Conservation (phyloP, 1,139 yeast species). For the Geotrichum histeridarum region DNA sequence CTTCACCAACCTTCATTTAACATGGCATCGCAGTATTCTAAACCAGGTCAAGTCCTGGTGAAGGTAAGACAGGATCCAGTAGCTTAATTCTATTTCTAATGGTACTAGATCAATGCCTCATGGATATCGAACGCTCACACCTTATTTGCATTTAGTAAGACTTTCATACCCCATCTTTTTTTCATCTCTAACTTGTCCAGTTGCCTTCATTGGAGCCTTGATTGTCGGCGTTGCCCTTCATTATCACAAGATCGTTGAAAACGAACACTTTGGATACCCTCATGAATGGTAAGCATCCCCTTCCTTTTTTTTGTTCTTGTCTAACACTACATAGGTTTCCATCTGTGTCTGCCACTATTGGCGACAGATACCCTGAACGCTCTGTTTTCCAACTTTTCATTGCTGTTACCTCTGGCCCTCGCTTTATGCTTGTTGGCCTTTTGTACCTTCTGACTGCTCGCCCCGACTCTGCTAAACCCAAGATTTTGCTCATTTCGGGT, state of each 20-base stretch:
- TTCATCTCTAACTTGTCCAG: conserved; percentile 13
- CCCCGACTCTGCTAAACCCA: conserved; percentile 43
- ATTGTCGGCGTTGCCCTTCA: conserved; percentile 68
- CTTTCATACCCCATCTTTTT: background rate
- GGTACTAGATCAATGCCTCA: conserved; percentile 49
- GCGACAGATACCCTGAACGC: conserved; percentile 93
- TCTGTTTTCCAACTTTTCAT: conserved; percentile 80
- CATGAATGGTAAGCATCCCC: conserved; percentile 67
- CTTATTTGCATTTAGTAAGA: conserved; percentile 49
- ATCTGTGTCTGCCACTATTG: conserved; percentile 92
- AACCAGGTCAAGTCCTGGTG: conserved; percentile 19
- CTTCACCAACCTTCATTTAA: background rate
- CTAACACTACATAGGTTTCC: conserved; percentile 51
- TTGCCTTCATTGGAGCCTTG: conserved; percentile 73
- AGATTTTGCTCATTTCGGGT: conserved; percentile 52
- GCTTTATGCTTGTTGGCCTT: conserved; percentile 67
- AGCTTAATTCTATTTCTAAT: background rate
- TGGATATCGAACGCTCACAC: conserved; percentile 68
- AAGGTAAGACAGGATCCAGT: conserved; percentile 5
- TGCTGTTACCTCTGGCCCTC: conserved; percentile 53
- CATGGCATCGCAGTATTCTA: conserved; percentile 9
- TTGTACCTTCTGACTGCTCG: conserved; percentile 45
- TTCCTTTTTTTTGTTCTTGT: background rate
- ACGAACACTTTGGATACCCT: conserved; percentile 84
- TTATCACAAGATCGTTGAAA: conserved; percentile 79